Conservation (phyloP, 2,329 filamentous ascomycete genomes). For the Pseudogymnoascus sp. region DNA sequence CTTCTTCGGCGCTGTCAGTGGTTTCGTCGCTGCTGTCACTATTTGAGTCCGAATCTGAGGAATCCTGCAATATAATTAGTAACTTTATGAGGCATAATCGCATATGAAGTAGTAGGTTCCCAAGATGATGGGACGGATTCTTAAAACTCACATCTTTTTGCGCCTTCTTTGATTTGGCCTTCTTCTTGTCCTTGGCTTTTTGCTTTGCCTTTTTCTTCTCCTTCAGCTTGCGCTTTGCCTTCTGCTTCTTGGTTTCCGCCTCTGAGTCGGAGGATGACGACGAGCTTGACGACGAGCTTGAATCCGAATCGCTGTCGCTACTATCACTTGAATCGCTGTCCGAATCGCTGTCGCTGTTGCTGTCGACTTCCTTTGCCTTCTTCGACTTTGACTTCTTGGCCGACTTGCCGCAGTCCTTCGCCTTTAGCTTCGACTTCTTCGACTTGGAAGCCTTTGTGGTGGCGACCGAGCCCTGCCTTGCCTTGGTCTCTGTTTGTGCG, state of each 20-base stretch:
- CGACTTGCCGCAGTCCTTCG: conserved; percentile 11
- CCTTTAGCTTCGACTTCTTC: conserved; percentile 19
- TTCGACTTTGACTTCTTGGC: conserved; percentile 19
- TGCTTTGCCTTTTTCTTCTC: conserved; percentile 30
- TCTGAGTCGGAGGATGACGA: conserved; percentile 14
- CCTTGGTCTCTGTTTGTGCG: conserved; percentile 21
- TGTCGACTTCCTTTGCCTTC: conserved; percentile 16
- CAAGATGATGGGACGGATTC: conserved; percentile 2
- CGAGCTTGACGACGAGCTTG: conserved; percentile 13
- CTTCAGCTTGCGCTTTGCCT: conserved; percentile 29
- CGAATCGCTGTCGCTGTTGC: conserved; percentile 17
- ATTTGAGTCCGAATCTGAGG: conserved; percentile 23
- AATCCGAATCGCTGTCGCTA: conserved; percentile 7
- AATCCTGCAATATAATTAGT: conserved; percentile 14
- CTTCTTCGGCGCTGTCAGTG: conserved; percentile 26
- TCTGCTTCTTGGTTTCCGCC: conserved; percentile 25
- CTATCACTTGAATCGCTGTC: conserved; percentile 13
- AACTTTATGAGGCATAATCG: conserved; percentile 6
- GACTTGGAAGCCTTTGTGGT: conserved; percentile 15
- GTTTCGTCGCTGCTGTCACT: conserved; percentile 23
- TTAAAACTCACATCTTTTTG: conserved; percentile 24
- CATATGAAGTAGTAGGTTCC: conserved; percentile 12
- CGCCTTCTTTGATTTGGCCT: conserved; percentile 33
- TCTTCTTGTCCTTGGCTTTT: conserved; percentile 27
- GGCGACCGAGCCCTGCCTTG: conserved; percentile 17